A percentile compares a stretch with the other conserved stretches of the same genome.
Conservation (phyloP, 2,329 filamentous ascomycete species). For the Arthrinium phaeospermum region DNA sequence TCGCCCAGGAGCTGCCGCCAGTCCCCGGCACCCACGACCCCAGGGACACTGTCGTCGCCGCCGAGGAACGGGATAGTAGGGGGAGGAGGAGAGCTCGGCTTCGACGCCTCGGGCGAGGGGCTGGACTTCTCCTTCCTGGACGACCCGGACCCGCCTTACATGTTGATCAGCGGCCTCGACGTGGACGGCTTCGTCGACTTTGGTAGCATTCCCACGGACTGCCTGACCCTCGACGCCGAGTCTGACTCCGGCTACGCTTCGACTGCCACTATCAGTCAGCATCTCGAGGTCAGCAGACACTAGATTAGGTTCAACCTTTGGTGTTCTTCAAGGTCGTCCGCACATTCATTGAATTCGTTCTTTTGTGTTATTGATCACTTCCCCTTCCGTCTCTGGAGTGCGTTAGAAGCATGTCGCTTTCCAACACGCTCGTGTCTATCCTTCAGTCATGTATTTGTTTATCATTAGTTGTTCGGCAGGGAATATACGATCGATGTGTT, state of each 20-base stretch:
- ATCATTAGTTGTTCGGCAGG: neutral
- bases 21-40: slow-evolving; percentile 13
- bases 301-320: neutral
- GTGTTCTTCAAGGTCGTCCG: neutral
- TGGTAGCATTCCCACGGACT: slow-evolving; percentile 21
- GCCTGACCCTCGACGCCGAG: slow-evolving; percentile 28
- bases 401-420: neutral
- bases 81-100: slow-evolving; percentile 22
- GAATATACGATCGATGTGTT: neutral
- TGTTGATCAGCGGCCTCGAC: slow-evolving; percentile 3
- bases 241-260: slow-evolving; percentile 39
- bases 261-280: slow-evolving; percentile 27
- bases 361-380: neutral
- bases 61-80: slow-evolving; percentile 25
- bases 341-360: neutral
- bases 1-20: slow-evolving; percentile 5
- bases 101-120: slow-evolving; percentile 21
- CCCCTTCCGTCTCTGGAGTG: neutral
- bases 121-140: slow-evolving; percentile 31
- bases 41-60: slow-evolving; percentile 26
- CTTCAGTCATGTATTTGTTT: neutral
- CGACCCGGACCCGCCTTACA: slow-evolving; percentile 19
- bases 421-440: neutral
- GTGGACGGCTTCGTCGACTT: slow-evolving; percentile 29
- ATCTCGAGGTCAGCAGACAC: neutral